Conservation (phyloP, 1,284 basidiomycete genomes). For the Trametes versicolor region DNA sequence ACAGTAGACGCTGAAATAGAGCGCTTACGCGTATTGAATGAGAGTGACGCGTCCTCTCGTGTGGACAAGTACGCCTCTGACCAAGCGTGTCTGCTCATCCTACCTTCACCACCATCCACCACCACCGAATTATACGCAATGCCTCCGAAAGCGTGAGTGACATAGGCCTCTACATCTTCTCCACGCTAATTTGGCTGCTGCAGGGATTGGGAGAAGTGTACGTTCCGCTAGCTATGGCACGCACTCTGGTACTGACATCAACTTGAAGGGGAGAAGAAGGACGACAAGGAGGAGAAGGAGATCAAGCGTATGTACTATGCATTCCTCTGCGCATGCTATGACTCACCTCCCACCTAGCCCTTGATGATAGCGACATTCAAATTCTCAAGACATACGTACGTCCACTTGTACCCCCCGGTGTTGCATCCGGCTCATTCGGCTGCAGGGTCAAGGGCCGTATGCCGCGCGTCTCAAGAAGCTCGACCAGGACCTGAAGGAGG, state of each 20-base stretch:
- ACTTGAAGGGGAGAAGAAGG: conserved; percentile 79
- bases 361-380: conserved; percentile 99
- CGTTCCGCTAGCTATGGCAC: conserved; percentile 38
- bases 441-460: conserved; percentile 97
- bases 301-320: conserved; percentile 76
- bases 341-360: conserved; percentile 60
- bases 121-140: conserved; percentile 52
- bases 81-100: conserved; percentile 23
- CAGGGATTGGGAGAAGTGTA: conserved; percentile 98
- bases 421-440: conserved; percentile 28
- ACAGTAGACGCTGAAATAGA: conserved; percentile 1
- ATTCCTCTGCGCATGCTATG: background rate
- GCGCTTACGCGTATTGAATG: conserved; percentile 35
- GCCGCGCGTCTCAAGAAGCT: conserved; percentile 89
- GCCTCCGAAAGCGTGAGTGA: conserved; percentile 84
- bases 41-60: conserved; percentile 47
- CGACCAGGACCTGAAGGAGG: conserved; percentile 94
- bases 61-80: conserved; percentile 29
- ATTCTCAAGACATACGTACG: conserved; percentile 96
- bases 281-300: conserved; percentile 91
- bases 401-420: conserved; percentile 31
- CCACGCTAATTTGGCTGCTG: conserved; percentile 17
- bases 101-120: conserved; percentile 18
- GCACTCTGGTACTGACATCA: conserved; percentile 14
- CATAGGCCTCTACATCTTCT: background rate